Evolutionary conservation across 177 flowering plant species (phyloP).

Genomic region (Vitis hybrid): DNA sequence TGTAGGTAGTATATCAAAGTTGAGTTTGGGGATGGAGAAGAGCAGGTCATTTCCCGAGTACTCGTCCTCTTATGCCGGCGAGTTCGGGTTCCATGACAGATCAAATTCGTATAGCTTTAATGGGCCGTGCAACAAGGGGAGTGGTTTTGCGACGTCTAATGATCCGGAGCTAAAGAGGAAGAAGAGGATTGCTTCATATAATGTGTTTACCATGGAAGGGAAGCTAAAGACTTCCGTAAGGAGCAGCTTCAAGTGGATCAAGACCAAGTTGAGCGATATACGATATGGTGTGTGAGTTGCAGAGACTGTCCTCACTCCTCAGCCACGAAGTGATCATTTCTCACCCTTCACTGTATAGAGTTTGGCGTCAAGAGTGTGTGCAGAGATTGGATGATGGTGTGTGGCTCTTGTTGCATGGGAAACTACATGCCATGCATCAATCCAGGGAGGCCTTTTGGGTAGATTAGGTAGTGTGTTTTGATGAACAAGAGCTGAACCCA

Average conservation of each 20-base stretch:
- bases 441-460: no score
- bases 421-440: no score
- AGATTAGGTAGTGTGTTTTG: no score
- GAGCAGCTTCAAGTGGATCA: constrained; percentile 81
- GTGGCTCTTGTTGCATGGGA: no score
- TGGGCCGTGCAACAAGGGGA: constrained; percentile 46
- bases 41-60: constrained; percentile 63
- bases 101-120: constrained; percentile 60
- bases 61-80: constrained; percentile 37
- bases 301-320: no score
- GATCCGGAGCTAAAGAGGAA: constrained; percentile 71
- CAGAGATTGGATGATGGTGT: no score
- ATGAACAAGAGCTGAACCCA: no score
- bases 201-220: constrained; percentile 54
- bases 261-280: constrained; percentile 53
- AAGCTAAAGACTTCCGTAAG: constrained; percentile 58
- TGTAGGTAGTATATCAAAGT: no score
- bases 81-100: constrained; percentile 39
- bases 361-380: no score
- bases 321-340: no score
- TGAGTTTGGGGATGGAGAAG: constrained; percentile 50
- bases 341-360: no score
- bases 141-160: constrained; percentile 35
- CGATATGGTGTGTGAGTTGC: constrained; percentile 35
- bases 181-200: constrained; percentile 65